Evolutionary conservation across 2,329 filamentous ascomycete genomes (phyloP).

Genomic region (Aspergillus fumigatus): DNA sequence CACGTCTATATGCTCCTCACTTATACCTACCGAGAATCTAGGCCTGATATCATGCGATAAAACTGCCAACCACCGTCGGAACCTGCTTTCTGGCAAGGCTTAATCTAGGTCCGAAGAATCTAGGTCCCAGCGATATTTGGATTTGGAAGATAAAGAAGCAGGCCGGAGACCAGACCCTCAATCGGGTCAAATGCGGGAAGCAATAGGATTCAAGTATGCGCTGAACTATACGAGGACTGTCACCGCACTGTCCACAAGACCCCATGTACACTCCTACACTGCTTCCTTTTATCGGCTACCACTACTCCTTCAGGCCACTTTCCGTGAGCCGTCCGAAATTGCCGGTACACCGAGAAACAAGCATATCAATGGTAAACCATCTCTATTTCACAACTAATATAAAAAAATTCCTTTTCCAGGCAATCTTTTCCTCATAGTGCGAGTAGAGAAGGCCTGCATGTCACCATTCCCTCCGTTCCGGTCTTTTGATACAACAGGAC

Average conservation of each 20-base stretch:
- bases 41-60: not conserved
- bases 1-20: not conserved
- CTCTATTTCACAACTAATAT: slow-evolving; percentile 39
- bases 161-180: slow-evolving; percentile 13
- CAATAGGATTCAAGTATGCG: slow-evolving; percentile 19
- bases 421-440: slow-evolving; percentile 36
- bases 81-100: not conserved
- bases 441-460: slow-evolving; percentile 35
- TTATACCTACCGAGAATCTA: not conserved
- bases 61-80: not conserved
- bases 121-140: slow-evolving; percentile 5
- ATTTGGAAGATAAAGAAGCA: slow-evolving; percentile 8
- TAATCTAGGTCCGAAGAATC: slow-evolving; percentile 4
- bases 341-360: slow-evolving; percentile 17
- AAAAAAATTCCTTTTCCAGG: slow-evolving; percentile 37
- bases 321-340: slow-evolving; percentile 14
- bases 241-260: slow-evolving; percentile 17
- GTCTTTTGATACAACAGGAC: slow-evolving; percentile 41
- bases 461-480: slow-evolving; percentile 35
- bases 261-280: slow-evolving; percentile 19
- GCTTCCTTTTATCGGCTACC: slow-evolving; percentile 8
- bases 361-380: slow-evolving; percentile 25
- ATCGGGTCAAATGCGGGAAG: slow-evolving; percentile 14
- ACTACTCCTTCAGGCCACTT: slow-evolving; percentile 8
- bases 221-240: slow-evolving; percentile 21